These are phyloP conservation scores for Gracilaria gracilis DNA, from an alignment of 23 red algal species.

Conservation along the genomic window DNA sequence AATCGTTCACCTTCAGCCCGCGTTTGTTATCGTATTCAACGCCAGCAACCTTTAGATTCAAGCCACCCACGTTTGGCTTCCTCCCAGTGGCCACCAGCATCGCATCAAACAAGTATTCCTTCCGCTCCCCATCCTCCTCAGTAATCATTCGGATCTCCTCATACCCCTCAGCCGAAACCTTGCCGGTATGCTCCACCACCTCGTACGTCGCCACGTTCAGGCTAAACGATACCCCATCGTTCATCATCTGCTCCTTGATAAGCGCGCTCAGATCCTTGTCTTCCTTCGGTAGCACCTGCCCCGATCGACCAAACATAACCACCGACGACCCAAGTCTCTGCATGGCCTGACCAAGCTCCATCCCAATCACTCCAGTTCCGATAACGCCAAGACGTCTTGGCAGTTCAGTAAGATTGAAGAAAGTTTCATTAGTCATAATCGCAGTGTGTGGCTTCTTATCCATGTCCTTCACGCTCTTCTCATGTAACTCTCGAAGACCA, in stretches of 20 bases:
- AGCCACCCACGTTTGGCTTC: constrained; percentile 68
- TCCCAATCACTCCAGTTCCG: constrained; percentile 78
- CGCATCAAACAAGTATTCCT: constrained; percentile 78
- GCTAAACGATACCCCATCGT: constrained; percentile 63
- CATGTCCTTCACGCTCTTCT: constrained; percentile 52
- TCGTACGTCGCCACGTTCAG: constrained; percentile 64
- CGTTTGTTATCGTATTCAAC: constrained; percentile 71
- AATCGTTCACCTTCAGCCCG: constrained; percentile 67
- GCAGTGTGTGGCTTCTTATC: constrained; percentile 40
- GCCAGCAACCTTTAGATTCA: constrained; percentile 67
- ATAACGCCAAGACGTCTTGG: constrained; percentile 74
- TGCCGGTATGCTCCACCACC: constrained; percentile 54
- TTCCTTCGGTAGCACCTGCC: constrained; percentile 77
- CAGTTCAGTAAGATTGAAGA: constrained; percentile 80
- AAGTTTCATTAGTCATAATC: constrained; percentile 78
- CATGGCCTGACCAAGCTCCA: constrained; percentile 82
- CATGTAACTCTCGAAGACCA: constrained; percentile 56
- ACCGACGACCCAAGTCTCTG: constrained; percentile 64
- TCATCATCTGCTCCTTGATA: constrained; percentile 68
- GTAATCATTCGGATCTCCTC: constrained; percentile 55
- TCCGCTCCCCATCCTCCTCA: constrained; percentile 38
- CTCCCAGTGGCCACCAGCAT: constrained; percentile 69
- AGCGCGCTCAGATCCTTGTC: constrained; percentile 64
- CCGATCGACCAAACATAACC: constrained; percentile 77
- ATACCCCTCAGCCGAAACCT: constrained; percentile 36